These are phyloP conservation scores for Fonsecaea pedrosoi DNA, from an alignment of 2,329 filamentous ascomycete species.

Conservation along the genomic window DNA sequence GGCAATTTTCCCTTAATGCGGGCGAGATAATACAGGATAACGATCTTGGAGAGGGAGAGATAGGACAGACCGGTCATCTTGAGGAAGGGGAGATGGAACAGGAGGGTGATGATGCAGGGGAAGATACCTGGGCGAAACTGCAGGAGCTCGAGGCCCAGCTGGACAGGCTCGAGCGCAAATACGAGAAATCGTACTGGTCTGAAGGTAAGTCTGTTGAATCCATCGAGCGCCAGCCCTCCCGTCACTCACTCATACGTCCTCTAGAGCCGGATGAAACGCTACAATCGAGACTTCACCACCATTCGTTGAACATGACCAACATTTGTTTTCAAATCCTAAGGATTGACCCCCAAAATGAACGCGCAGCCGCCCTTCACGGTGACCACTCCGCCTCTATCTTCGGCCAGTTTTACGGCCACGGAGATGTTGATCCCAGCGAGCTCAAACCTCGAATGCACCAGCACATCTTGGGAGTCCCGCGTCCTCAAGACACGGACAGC, in stretches of 20 bases:
- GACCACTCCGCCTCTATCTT: not conserved
- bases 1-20: too few relatives aligned
- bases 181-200: not conserved
- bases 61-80: too few relatives aligned
- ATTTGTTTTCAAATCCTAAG: not conserved
- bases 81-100: not conserved
- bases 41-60: too few relatives aligned
- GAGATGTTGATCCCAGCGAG: not conserved
- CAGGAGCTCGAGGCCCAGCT: constrained; percentile 3
- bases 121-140: not conserved
- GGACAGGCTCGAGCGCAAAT: not conserved
- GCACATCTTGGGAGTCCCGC: not conserved
- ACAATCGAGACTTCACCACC: not conserved
- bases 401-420: not conserved
- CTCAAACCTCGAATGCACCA: not conserved
- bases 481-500: not conserved
- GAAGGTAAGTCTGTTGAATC: not conserved
- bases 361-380: not conserved
- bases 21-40: too few relatives aligned
- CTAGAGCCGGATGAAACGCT: not conserved
- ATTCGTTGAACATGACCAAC: not conserved
- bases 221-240: not conserved
- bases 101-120: not conserved
- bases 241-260: not conserved
- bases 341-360: not conserved